phyloP scores from a whole-genome alignment of 805 yeast species.

The Soucietia sequanensis region DNA sequence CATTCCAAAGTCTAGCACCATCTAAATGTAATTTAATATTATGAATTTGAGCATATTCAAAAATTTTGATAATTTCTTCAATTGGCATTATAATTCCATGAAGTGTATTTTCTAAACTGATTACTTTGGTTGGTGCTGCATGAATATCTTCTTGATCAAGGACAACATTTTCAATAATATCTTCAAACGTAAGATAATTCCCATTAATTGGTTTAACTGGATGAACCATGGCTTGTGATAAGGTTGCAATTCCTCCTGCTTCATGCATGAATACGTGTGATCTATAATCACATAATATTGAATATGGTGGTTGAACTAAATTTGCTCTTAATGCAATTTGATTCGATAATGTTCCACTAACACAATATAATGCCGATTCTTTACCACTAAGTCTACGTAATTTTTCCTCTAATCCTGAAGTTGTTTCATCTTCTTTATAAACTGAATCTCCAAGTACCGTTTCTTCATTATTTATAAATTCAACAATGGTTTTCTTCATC shows the following conservation, averaged over 20 bases:
- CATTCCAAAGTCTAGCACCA: conserved; percentile 96
- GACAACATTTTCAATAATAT: conserved; percentile 57
- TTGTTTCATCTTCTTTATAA: conserved; percentile 78
- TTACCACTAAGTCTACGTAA: conserved; percentile 74
- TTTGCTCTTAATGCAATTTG: conserved; percentile 81
- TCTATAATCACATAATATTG: conserved; percentile 82
- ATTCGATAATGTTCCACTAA: conserved; percentile 87
- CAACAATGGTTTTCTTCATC: conserved; percentile 62
- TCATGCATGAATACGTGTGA: conserved; percentile 82
- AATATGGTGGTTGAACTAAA: conserved; percentile 77
- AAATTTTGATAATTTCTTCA: conserved; percentile 71
- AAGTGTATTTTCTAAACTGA: conserved; percentile 84
- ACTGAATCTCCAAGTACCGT: conserved; percentile 84
- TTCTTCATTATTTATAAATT: conserved; percentile 11
- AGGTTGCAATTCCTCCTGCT: conserved; percentile 87
- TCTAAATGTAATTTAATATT: conserved; percentile 74
- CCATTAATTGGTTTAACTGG: conserved; percentile 82
- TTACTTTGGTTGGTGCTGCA: conserved; percentile 80
- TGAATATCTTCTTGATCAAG: conserved; percentile 84
- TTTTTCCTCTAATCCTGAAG: conserved; percentile 58
- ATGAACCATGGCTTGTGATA: conserved; percentile 89
- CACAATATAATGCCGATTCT: conserved; percentile 78
- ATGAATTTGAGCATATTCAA: conserved; percentile 63
- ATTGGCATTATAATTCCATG: conserved; percentile 81
- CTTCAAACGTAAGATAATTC: conserved; percentile 73